phyloP scores from a whole-genome alignment of 2,329 filamentous ascomycete species.

The Monosporascus ibericus region DNA sequence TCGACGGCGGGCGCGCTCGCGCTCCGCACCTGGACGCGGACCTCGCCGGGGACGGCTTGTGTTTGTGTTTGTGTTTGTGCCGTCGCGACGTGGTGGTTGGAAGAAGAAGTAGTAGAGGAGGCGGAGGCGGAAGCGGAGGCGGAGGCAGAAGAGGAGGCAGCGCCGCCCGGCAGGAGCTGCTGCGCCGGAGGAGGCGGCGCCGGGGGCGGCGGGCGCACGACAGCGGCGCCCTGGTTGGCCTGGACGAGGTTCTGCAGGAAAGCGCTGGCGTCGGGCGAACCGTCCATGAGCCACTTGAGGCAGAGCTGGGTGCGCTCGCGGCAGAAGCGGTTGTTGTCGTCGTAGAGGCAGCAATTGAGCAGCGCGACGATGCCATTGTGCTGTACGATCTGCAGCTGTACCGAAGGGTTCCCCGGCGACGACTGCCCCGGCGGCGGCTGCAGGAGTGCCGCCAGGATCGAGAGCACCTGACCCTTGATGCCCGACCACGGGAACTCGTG shows the following conservation, averaged over 20 bases:
- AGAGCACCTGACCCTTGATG: conserved; percentile 86
- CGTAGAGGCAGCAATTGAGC: conserved; percentile 83
- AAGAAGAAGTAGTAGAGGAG: conserved; percentile 8
- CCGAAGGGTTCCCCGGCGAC: conserved; percentile 61
- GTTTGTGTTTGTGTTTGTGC: conserved; percentile 47
- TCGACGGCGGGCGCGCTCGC: conserved; percentile 21
- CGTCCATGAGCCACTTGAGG: conserved; percentile 76
- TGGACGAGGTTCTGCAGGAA: conserved; percentile 60
- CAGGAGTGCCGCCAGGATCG: conserved; percentile 81
- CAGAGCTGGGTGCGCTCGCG: conserved; percentile 87
- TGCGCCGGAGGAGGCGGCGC: conserved; percentile 27
- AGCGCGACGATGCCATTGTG: conserved; percentile 83
- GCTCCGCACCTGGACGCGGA: conserved; percentile 46
- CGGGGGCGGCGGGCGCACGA: conserved; percentile 15
- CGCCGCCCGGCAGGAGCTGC: conserved; percentile 8
- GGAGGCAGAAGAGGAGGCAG: conserved; percentile 5
- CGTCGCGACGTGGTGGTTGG: conserved; percentile 25
- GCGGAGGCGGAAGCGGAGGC: conserved; percentile 25
- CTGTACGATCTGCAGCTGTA: conserved; percentile 81
- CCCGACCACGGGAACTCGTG: conserved; percentile 63
- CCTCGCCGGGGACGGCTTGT: conserved; percentile 50
- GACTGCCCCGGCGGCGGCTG: conserved; percentile 66
- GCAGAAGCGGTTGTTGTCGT: conserved; percentile 90
- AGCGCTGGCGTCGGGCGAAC: conserved; percentile 65
- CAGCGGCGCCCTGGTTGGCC: conserved; percentile 17